Conservation (phyloP, 345 rosid species). For the Geranium brycei region DNA sequence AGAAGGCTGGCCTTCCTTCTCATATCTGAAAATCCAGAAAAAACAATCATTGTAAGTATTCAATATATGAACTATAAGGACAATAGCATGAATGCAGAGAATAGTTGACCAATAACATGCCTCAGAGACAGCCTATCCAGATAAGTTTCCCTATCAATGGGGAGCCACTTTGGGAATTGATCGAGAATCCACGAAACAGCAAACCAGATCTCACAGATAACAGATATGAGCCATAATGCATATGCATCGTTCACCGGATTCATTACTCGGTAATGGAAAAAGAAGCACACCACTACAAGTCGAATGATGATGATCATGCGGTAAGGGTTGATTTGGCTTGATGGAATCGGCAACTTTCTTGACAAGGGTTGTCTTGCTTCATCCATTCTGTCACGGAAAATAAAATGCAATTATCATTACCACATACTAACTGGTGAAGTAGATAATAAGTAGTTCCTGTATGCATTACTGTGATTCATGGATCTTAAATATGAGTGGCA, state of each 20-base stretch:
- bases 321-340: conserved; percentile 48
- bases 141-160: conserved; percentile 42
- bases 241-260: conserved; percentile 42
- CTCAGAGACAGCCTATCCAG: conserved; percentile 44
- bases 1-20: conserved; percentile 37
- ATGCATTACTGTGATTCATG: background rate
- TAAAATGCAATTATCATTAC: conserved; percentile 1
- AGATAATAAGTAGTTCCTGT: background rate
- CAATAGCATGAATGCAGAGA: background rate
- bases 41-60: background rate
- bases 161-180: conserved; percentile 54
- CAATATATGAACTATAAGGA: background rate
- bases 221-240: conserved; percentile 48
- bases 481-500: background rate
- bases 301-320: conserved; percentile 40
- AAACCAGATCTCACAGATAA: conserved; percentile 51
- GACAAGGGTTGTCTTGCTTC: conserved; percentile 49
- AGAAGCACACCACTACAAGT: conserved; percentile 36
- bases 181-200: conserved; percentile 49
- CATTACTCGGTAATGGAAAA: conserved; percentile 38
- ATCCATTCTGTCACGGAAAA: conserved; percentile 28
- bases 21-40: conserved; percentile 21
- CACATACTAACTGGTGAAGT: conserved; percentile 3
- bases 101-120: conserved; percentile 11
- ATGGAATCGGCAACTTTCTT: conserved; percentile 30